These are phyloP conservation scores for Oryza australiensis DNA, from an alignment of 176 grass and related monocot genomes.

Conservation along the genomic window DNA sequence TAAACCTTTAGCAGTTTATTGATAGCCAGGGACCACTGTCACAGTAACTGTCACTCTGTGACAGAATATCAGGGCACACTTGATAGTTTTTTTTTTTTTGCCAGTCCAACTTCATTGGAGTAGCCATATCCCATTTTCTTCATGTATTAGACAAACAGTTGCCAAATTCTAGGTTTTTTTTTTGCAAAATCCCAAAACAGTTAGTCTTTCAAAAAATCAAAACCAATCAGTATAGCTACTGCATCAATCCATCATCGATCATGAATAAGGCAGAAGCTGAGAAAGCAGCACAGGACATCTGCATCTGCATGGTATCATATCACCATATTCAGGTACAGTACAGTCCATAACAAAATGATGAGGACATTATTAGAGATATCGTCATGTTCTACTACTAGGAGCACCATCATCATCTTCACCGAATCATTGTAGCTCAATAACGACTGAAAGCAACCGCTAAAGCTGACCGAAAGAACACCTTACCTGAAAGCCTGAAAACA, in stretches of 20 bases:
- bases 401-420: not conserved
- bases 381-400: not conserved
- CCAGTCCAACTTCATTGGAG: not conserved
- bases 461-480: not conserved
- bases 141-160: not conserved
- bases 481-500: not conserved
- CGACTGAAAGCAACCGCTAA: constrained; percentile 9
- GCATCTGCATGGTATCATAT: not conserved
- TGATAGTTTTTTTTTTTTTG: too few relatives aligned
- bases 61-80: not conserved
- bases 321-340: not conserved
- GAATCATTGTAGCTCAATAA: constrained; percentile 25
- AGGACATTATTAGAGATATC: constrained; percentile 27
- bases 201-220: not conserved
- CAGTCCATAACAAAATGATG: constrained; percentile 12
- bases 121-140: not conserved
- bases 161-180: not conserved
- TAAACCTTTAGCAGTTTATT: not conserved
- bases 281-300: not conserved
- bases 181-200: not conserved
- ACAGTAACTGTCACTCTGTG: not conserved
- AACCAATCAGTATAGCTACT: too few relatives aligned
- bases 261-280: not conserved
- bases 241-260: not conserved
- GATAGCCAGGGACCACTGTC: not conserved